phyloP scores from a whole-genome alignment of 768 basidiomycete species.

The Russula sp. region DNA sequence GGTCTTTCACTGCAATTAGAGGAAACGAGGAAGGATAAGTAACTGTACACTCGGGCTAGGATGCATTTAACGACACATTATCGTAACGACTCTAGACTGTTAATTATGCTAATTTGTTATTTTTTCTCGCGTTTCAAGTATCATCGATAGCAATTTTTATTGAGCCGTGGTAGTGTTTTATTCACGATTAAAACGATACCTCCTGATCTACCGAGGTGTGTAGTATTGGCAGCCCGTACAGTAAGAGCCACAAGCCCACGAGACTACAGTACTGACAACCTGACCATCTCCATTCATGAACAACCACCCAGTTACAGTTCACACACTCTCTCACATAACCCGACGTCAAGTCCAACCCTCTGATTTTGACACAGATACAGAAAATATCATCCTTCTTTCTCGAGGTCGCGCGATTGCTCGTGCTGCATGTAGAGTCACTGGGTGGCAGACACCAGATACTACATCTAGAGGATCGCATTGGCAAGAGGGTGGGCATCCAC shows the following conservation, averaged over 20 bases:
- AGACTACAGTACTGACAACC: no score
- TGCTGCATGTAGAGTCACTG: slow-evolving; percentile 7
- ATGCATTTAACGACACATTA: neutral
- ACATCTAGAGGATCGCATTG: neutral
- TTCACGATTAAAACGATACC: neutral
- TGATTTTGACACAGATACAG: neutral
- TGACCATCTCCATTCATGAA: neutral
- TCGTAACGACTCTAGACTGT: neutral
- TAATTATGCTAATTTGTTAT: slow-evolving; percentile 1
- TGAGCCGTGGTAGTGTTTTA: slow-evolving; percentile 2
- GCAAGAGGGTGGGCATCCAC: neutral
- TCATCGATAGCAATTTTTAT: neutral
- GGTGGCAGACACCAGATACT: neutral
- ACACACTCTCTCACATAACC: neutral
- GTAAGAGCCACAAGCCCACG: no score
- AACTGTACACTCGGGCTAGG: neutral
- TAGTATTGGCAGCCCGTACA: no score
- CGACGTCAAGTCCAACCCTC: neutral
- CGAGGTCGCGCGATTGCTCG: slow-evolving; percentile 3
- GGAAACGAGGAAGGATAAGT: slow-evolving; percentile 14
- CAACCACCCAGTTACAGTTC: neutral
- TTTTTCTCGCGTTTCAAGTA: neutral
- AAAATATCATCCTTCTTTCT: neutral
- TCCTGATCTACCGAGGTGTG: neutral
- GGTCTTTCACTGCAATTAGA: neutral